Evolutionary conservation across 75 land plant genomes (phyloP).

Genomic region (Chamaecyparis obtusa): DNA sequence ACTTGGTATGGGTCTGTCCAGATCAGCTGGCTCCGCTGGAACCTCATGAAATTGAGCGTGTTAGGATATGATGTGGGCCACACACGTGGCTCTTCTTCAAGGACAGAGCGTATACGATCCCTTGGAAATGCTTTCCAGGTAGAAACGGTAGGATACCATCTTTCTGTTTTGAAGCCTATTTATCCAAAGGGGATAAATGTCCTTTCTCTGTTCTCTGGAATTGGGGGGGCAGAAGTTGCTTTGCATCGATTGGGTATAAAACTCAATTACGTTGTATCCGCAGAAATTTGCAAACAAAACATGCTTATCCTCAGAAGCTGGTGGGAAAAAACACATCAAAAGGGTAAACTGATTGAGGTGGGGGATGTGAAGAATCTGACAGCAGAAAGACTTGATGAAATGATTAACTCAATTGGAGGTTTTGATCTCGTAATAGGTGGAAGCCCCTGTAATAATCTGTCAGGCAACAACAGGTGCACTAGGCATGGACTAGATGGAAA

Average conservation of each 20-base stretch:
- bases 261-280: constrained; percentile 25
- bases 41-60: constrained; percentile 56
- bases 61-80: constrained; percentile 51
- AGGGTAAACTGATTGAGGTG: constrained; percentile 51
- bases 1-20: constrained; percentile 56
- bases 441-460: constrained; percentile 86
- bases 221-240: constrained; percentile 54
- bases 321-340: constrained; percentile 79
- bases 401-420: constrained; percentile 52
- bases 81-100: constrained; percentile 30
- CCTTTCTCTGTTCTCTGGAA: constrained; percentile 45
- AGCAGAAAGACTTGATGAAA: constrained; percentile 25
- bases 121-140: constrained; percentile 59
- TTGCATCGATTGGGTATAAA: constrained; percentile 31
- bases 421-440: constrained; percentile 90
- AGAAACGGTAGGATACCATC: constrained; percentile 32
- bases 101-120: constrained; percentile 25
- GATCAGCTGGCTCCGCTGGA: constrained; percentile 42
- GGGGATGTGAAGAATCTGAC: constrained; percentile 53
- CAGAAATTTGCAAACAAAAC: constrained; percentile 28
- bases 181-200: constrained; percentile 41
- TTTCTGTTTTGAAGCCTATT: constrained; percentile 29
- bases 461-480: constrained; percentile 67
- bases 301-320: constrained; percentile 62
- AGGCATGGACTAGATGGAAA: constrained; percentile 75